A percentile compares a stretch with the other conserved stretches of the same genome.
Conservation (phyloP, 768 basidiomycete species). For the Tremella mesenterica region DNA sequence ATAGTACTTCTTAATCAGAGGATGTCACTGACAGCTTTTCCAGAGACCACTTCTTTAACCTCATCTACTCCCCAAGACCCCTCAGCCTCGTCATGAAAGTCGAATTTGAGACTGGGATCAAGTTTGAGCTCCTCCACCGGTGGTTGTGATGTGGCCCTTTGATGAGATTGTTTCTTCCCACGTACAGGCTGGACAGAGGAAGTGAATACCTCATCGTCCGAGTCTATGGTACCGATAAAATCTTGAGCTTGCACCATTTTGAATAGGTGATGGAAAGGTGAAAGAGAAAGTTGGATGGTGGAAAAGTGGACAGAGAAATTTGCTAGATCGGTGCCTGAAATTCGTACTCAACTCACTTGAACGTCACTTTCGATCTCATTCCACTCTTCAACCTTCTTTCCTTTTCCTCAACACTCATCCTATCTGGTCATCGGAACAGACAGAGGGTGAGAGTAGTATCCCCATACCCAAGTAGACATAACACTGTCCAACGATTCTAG, state of each 20-base stretch:
- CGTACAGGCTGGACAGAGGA: constrained; percentile 26
- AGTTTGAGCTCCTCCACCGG: constrained; percentile 54
- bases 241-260: constrained; percentile 17
- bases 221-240: constrained; percentile 34
- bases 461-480: too few relatives aligned
- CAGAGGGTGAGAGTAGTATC: too few relatives aligned
- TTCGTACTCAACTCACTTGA: too few relatives aligned
- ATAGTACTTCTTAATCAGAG: constrained; percentile 40
- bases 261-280: background rate
- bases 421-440: too few relatives aligned
- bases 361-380: too few relatives aligned
- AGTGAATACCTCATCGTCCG: constrained; percentile 29
- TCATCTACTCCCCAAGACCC: constrained; percentile 52
- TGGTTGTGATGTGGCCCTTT: constrained; percentile 1
- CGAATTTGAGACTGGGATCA: constrained; percentile 71
- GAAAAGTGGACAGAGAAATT: background rate
- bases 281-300: background rate
- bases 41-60: too few relatives aligned
- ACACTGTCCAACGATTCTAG: too few relatives aligned
- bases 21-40: constrained; percentile 48
- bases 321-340: background rate
- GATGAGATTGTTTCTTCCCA: background rate
- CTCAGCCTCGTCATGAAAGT: constrained; percentile 56
- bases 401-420: too few relatives aligned
- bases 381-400: too few relatives aligned